Base-by-base conservation (phyloP, 805 yeast genomes). In the Kregervanrija fluxuum region DNA sequence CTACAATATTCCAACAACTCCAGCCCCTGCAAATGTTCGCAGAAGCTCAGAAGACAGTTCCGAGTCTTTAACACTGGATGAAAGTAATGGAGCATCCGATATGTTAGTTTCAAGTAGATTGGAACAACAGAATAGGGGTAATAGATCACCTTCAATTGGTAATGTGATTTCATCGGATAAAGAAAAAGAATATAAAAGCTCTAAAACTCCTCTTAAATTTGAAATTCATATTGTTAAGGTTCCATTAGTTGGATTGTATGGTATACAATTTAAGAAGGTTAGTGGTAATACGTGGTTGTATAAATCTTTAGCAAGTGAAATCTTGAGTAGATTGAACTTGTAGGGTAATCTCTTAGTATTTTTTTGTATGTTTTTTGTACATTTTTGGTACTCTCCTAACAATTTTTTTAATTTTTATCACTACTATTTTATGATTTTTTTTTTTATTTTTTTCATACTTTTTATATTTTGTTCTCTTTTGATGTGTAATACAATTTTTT, bases 211-310 rank as follows among this genome's bases (percentile, higher is more conserved):
- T 14, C 72, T 91, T 57, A 80, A 84, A 57, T 90, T 90, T 64
- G 97, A 91, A 60, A 85, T 91, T 50, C 89, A 85, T 61, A 80
- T 90, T 50, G 97, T 90, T 35, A 89, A 89, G 61, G 95, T 90
- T 40, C 95, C 96, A 38, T 73, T 90, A 52, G 85, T 90, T 44
- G 88, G 95, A 4, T 70, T 91, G 48, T 89, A 85, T 52, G 98
- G 98, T 64, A 90, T 90, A 40, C 97, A 91, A 62, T 89, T 90
- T 70, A 91, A 91, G 72, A 90, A 90, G 61, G 74, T 90, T 30
- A 75, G 85, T 46, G 98, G 98, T 57, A 89, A 91, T 61, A 87
- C 96, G 1, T 90, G 97, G 97, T 78, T 84, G 67, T 90, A 90
- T 67, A 90, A 91, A 69, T 82, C 89, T 9, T 70, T 90, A 58